Percentiles rank a stretch among this genome's conserved stretches.
These are phyloP conservation scores for Sanguinoderma infundibulare DNA, from an alignment of 1,284 basidiomycete species.

Conservation along the genomic window DNA sequence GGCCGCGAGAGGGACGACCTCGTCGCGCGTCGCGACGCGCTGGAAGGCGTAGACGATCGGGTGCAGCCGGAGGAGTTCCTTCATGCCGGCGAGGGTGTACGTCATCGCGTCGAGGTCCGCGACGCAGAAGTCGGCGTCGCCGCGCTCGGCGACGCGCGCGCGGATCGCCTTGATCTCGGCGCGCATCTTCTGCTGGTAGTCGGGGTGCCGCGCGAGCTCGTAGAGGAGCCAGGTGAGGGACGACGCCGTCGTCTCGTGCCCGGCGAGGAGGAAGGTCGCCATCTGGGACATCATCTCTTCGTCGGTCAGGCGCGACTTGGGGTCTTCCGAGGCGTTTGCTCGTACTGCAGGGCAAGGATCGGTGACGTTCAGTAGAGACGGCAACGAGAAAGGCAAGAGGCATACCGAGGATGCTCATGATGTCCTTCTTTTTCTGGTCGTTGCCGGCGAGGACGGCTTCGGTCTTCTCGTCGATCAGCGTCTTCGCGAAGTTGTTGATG, in stretches of 20 bases:
- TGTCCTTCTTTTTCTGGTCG: slow-evolving; percentile 35
- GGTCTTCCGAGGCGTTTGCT: slow-evolving; percentile 53
- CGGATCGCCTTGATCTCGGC: slow-evolving; percentile 43
- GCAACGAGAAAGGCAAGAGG: not conserved
- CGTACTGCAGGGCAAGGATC: slow-evolving; percentile 43
- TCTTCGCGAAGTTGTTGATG: slow-evolving; percentile 31
- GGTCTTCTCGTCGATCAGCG: slow-evolving; percentile 43
- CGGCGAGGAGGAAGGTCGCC: slow-evolving; percentile 40
- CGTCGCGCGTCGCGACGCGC: slow-evolving; percentile 33
- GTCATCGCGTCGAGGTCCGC: slow-evolving; percentile 57
- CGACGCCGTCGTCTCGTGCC: slow-evolving; percentile 58
- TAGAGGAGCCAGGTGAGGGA: slow-evolving; percentile 44
- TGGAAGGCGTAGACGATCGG: slow-evolving; percentile 31
- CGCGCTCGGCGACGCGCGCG: slow-evolving; percentile 41
- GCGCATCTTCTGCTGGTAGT: slow-evolving; percentile 45
- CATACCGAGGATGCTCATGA: slow-evolving; percentile 47
- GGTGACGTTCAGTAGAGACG: no score
- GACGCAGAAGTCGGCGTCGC: slow-evolving; percentile 43
- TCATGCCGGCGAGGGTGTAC: slow-evolving; percentile 56
- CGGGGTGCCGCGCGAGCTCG: slow-evolving; percentile 44
- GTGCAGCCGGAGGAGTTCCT: slow-evolving; percentile 41
- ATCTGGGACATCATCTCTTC: slow-evolving; percentile 56
- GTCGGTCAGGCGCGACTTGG: slow-evolving; percentile 48
- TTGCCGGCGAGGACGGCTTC: slow-evolving; percentile 30
- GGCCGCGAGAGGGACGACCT: slow-evolving; percentile 37